Conservation (phyloP, 148 eudicot species). For the Cornus controversa region DNA sequence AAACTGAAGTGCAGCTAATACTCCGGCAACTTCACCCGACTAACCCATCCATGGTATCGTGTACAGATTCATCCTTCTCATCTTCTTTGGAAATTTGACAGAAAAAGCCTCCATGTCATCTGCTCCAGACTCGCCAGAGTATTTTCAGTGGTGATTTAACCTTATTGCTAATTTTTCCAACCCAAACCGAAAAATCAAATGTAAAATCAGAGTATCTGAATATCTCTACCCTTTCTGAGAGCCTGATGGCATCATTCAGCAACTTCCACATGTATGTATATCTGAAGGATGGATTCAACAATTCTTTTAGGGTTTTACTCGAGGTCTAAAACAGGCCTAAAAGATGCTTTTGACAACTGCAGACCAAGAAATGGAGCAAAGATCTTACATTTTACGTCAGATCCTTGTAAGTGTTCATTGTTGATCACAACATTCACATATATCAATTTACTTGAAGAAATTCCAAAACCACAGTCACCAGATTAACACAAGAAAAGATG, state of each 20-base stretch:
- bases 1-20: conserved; percentile 32
- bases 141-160: conserved; percentile 71
- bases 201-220: conserved; percentile 53
- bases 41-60: conserved; percentile 79
- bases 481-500: too few relatives aligned
- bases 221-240: conserved; percentile 57
- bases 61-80: conserved; percentile 60
- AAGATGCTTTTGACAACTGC: too few relatives aligned
- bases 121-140: conserved; percentile 64
- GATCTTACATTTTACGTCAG: too few relatives aligned
- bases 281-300: neutral
- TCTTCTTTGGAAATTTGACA: conserved; percentile 58
- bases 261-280: too few relatives aligned
- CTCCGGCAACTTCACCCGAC: conserved; percentile 56
- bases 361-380: too few relatives aligned
- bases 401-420: too few relatives aligned
- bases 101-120: conserved; percentile 55
- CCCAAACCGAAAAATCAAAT: conserved; percentile 57
- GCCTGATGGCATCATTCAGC: conserved; percentile 52
- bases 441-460: too few relatives aligned
- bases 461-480: too few relatives aligned
- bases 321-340: neutral
- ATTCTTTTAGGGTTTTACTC: neutral
- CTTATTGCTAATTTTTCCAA: conserved; percentile 70
- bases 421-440: too few relatives aligned